These are phyloP conservation scores for Tetradesmus obliquus DNA, from an alignment of 139 green algal species.

Conservation along the genomic window DNA sequence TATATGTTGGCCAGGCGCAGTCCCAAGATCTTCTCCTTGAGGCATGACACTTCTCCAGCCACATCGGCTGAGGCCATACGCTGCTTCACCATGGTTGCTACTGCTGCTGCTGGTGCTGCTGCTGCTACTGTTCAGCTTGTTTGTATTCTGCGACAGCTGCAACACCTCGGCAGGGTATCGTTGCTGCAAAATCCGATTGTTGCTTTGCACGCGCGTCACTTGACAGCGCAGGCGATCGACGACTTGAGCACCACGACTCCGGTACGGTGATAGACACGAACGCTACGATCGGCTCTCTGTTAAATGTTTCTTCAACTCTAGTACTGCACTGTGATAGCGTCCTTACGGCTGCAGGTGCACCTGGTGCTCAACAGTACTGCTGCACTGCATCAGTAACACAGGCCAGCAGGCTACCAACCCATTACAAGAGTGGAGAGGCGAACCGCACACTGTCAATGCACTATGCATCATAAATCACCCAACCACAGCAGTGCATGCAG, in stretches of 20 bases:
- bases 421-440: no score
- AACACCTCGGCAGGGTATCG: not conserved
- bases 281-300: not conserved
- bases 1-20: constrained; percentile 95
- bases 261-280: not conserved
- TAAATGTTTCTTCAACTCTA: not conserved
- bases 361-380: not conserved
- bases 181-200: not conserved
- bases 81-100: constrained; percentile 83
- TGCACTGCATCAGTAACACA: not conserved
- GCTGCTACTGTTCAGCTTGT: not conserved
- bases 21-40: constrained; percentile 82
- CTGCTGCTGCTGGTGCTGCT: not conserved
- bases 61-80: constrained; percentile 92
- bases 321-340: not conserved
- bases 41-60: constrained; percentile 89
- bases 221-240: not conserved
- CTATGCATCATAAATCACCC: no score
- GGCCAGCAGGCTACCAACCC: not conserved
- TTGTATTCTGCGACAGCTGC: not conserved
- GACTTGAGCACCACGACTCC: not conserved
- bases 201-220: not conserved
- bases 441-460: no score
- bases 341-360: not conserved
- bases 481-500: no score